These are phyloP conservation scores for Amauroascus verrucosus DNA, from an alignment of 2,329 filamentous ascomycete species.

Conservation along the genomic window DNA sequence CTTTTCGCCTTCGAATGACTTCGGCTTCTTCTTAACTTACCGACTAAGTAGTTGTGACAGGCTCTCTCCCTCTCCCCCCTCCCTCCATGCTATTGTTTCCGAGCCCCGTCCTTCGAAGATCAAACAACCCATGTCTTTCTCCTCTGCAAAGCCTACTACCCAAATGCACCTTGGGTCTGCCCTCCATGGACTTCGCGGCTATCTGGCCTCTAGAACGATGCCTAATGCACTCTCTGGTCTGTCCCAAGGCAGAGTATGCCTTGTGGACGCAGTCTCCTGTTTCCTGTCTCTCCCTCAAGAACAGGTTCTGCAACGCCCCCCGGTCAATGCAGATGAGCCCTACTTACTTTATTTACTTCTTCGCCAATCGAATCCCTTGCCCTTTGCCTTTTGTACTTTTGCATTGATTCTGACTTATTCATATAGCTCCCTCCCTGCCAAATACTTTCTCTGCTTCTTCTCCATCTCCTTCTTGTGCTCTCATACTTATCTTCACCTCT, in stretches of 20 bases:
- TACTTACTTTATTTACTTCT: constrained; percentile 7
- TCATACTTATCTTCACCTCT: not conserved
- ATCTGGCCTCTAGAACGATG: constrained; percentile 13
- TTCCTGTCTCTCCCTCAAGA: not conserved
- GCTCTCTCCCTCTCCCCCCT: too few relatives aligned
- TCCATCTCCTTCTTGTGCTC: not conserved
- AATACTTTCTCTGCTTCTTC: not conserved
- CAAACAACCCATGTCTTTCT: constrained; percentile 6
- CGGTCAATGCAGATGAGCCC: constrained; percentile 8
- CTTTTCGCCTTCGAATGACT: too few relatives aligned
- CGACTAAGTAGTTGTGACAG: too few relatives aligned
- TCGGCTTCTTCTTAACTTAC: too few relatives aligned
- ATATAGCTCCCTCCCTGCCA: constrained; percentile 3
- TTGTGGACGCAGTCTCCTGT: constrained; percentile 1
- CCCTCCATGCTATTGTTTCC: constrained; percentile 2
- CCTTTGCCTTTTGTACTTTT: not conserved
- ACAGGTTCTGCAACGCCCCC: constrained; percentile 2
- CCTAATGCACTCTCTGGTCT: constrained; percentile 4
- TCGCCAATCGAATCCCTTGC: constrained; percentile 5
- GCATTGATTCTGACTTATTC: not conserved
- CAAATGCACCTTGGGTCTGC: not conserved
- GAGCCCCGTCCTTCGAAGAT: not conserved
- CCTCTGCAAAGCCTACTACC: constrained; percentile 1
- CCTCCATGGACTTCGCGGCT: constrained; percentile 1
- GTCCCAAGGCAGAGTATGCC: constrained; percentile 4